Conservation (phyloP, 2,329 filamentous ascomycete genomes). For the Trichothecium sympodiale region DNA sequence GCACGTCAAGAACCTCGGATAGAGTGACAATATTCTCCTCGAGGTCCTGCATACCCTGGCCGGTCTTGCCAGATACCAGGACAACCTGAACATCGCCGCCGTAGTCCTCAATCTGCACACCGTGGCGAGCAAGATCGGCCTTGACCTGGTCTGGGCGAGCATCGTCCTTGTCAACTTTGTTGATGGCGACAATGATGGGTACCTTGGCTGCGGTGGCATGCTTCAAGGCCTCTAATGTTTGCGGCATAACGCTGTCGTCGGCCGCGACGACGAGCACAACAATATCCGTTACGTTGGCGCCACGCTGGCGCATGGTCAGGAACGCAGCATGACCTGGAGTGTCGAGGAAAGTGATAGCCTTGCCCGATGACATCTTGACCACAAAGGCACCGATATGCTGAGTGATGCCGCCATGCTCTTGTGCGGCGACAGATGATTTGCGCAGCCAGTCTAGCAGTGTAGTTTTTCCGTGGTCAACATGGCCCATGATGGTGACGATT, state of each 20-base stretch:
- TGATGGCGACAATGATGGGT: slow-evolving; percentile 94
- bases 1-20: slow-evolving; percentile 82
- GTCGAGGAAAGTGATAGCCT: slow-evolving; percentile 90
- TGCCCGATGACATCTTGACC: slow-evolving; percentile 74
- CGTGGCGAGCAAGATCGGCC: slow-evolving; percentile 69
- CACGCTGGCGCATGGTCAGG: slow-evolving; percentile 87
- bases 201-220: slow-evolving; percentile 81
- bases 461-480: slow-evolving; percentile 97
- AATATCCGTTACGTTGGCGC: slow-evolving; percentile 93
- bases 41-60: slow-evolving; percentile 78
- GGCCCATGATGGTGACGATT: slow-evolving; percentile 98
- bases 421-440: slow-evolving; percentile 81
- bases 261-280: slow-evolving; percentile 92
- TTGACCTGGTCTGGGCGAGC: slow-evolving; percentile 77
- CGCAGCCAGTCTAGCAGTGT: slow-evolving; percentile 89
- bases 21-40: slow-evolving; percentile 84
- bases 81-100: slow-evolving; percentile 92
- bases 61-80: slow-evolving; percentile 85
- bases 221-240: slow-evolving; percentile 92
- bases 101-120: slow-evolving; percentile 86
- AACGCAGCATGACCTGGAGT: slow-evolving; percentile 96
- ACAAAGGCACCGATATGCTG: slow-evolving; percentile 98
- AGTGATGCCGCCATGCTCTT: slow-evolving; percentile 93
- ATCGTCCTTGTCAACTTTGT: slow-evolving; percentile 87
- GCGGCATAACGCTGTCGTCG: slow-evolving; percentile 94